A percentile compares a stretch with the other conserved stretches of the same genome.
Evolutionary conservation across 2,329 filamentous ascomycete genomes (phyloP).

Genomic region (Xylaria sp.): DNA sequence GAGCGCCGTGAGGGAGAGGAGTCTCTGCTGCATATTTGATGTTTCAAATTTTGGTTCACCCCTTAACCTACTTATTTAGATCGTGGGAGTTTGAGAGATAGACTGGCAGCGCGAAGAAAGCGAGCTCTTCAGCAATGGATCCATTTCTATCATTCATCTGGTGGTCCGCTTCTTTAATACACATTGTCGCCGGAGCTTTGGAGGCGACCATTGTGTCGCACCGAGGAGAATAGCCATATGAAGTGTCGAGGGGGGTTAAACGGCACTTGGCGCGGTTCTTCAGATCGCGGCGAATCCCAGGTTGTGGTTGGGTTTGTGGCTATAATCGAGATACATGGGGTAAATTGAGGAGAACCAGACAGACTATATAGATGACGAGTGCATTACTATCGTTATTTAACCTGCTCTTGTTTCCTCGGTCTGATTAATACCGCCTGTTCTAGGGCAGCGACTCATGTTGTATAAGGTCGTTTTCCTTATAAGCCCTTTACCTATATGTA

Average conservation of each 20-base stretch:
- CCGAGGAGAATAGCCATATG: conserved; percentile 48
- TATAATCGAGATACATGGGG: conserved; percentile 29
- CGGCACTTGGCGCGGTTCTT: conserved; percentile 43
- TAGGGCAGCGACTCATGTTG: background rate
- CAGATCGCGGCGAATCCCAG: conserved; percentile 18
- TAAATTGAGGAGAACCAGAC: conserved; percentile 15
- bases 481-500: background rate
- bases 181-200: conserved; percentile 33
- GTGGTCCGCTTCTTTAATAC: conserved; percentile 37
- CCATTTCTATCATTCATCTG: background rate
- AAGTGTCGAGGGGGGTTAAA: conserved; percentile 43
- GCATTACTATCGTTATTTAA: background rate
- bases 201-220: conserved; percentile 41
- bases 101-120: conserved; percentile 2
- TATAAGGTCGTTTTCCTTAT: background rate
- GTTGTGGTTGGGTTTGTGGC: conserved; percentile 16
- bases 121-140: background rate
- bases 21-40: conserved; percentile 29
- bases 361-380: too few relatives aligned
- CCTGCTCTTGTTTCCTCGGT: conserved; percentile 1
- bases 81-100: background rate
- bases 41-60: background rate
- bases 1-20: conserved; percentile 40
- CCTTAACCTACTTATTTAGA: background rate
- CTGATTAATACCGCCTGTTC: background rate